Base-by-base conservation (phyloP, 495 filamentous ascomycete genomes). In the Penicillium macrosclerotiorum region DNA sequence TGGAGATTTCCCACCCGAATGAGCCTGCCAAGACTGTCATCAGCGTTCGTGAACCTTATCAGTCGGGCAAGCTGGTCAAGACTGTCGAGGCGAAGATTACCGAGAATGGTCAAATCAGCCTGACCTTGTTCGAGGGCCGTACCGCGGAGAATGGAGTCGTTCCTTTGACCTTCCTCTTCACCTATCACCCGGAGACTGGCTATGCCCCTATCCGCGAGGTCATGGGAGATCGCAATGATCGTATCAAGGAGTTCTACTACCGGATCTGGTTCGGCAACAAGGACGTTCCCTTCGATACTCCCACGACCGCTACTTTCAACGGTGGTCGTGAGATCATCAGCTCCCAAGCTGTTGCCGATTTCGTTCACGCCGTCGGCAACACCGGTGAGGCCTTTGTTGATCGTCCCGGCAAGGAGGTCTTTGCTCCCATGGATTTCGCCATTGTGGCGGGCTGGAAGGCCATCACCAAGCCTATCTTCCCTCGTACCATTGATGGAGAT, bases 361-460 rank as follows among this genome's bases (percentile, higher is more conserved):
- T 98, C 54, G 90, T 98, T 12, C 91, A 98, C 62, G 94, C 93
- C 32, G 93, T 98, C 47, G 90, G 93, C 33, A 98, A 98, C 67
- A 97, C 90, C 9, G 90, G 93, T 23, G 93, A 97, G 62, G 93
- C 94, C n/a, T 98, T 97, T 49, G 92, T 98, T 33, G 91, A 97
- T 45, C 83, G 92, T 18, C 92, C 92, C 35, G 94, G 90, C 45
- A 97, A 96, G 72, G 86, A 88, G 58, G 88, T 95, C 54, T 91
- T 83, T 54, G 94, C 93, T 16, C 93, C 94, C 30, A 99, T 98
- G 93, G 93, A 98, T 65, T 98, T 96, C 53, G 93, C 93, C 45
- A 97, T 98, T 49, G 93, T 98, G 19, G 89, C 95, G 13, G 93
- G 93, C 49, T 98, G 93, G 93, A 95, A 98, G 68, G 93, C 93